These are phyloP conservation scores for Diversispora epigaea DNA, from an alignment of 192 early-diverging fungal genomes.

Conservation along the genomic window DNA sequence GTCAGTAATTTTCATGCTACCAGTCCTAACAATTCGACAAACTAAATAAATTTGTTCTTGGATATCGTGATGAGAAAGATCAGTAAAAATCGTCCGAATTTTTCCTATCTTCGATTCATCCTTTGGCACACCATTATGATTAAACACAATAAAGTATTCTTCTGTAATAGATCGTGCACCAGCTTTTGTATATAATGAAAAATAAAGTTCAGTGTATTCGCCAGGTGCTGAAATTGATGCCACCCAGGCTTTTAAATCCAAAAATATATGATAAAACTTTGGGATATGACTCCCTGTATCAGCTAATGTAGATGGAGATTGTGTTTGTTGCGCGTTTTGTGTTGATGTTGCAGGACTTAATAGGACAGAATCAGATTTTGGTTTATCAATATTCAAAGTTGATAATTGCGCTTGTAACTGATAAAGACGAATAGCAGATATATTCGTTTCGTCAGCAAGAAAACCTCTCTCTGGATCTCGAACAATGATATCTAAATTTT, in stretches of 20 bases:
- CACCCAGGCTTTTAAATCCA: conserved; percentile 56
- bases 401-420: conserved; percentile 44
- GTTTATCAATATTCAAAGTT: conserved; percentile 29
- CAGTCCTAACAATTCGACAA: conserved; percentile 60
- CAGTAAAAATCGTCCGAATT: conserved; percentile 59
- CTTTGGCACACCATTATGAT: conserved; percentile 55
- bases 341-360: conserved; percentile 4
- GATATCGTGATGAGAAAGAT: conserved; percentile 54
- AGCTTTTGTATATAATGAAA: conserved; percentile 54
- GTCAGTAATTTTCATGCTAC: conserved; percentile 60
- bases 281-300: not conserved
- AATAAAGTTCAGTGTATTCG: conserved; percentile 62
- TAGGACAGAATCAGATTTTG: conserved; percentile 2
- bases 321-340: not conserved
- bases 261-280: conserved; percentile 52
- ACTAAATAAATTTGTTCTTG: conserved; percentile 56
- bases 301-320: not conserved
- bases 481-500: conserved; percentile 57
- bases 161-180: conserved; percentile 57
- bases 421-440: conserved; percentile 59
- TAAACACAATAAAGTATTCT: conserved; percentile 56
- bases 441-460: conserved; percentile 53
- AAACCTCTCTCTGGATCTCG: conserved; percentile 59
- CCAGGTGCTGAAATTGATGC: conserved; percentile 59
- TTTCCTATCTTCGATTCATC: conserved; percentile 46